These are phyloP conservation scores for Cystobasidium pallidum DNA, from an alignment of 1,284 basidiomycete genomes.

Conservation along the genomic window DNA sequence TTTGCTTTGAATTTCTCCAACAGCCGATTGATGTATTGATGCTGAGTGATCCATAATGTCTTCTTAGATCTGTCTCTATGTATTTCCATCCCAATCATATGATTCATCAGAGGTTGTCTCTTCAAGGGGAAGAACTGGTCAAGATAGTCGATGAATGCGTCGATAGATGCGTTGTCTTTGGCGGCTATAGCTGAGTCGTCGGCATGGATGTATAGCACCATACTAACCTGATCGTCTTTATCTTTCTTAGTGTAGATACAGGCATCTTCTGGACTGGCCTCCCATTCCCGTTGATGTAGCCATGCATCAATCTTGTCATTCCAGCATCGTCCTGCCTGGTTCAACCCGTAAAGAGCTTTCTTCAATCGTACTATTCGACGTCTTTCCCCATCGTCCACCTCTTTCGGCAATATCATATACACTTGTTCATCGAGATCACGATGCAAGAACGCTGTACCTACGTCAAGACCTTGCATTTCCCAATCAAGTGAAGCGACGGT, in stretches of 20 bases:
- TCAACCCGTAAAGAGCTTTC: constrained; percentile 45
- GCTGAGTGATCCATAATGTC: constrained; percentile 53
- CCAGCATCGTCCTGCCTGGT: constrained; percentile 47
- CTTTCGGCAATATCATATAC: constrained; percentile 31
- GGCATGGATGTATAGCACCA: constrained; percentile 51
- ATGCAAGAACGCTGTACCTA: constrained; percentile 30
- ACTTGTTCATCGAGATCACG: constrained; percentile 34
- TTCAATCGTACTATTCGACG: constrained; percentile 2
- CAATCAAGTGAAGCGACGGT: background rate
- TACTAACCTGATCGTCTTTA: background rate
- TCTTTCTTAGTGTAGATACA: constrained; percentile 10
- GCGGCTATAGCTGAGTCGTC: constrained; percentile 44
- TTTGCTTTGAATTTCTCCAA: constrained; percentile 51
- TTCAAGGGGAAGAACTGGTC: constrained; percentile 72
- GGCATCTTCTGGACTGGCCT: no score
- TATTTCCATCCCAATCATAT: constrained; percentile 45
- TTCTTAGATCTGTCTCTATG: constrained; percentile 8
- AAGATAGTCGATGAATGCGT: constrained; percentile 64
- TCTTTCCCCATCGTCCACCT: background rate
- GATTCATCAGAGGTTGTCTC: constrained; percentile 32
- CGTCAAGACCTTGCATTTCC: constrained; percentile 23
- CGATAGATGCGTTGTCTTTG: constrained; percentile 61
- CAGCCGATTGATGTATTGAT: constrained; percentile 54
- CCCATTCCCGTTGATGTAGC: constrained; percentile 21
- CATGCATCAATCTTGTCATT: constrained; percentile 12